Percentiles rank a stretch among this genome's conserved stretches.
These are phyloP conservation scores for Alternaria novae-zelandiae DNA, from an alignment of 2,329 filamentous ascomycete genomes.

Conservation along the genomic window DNA sequence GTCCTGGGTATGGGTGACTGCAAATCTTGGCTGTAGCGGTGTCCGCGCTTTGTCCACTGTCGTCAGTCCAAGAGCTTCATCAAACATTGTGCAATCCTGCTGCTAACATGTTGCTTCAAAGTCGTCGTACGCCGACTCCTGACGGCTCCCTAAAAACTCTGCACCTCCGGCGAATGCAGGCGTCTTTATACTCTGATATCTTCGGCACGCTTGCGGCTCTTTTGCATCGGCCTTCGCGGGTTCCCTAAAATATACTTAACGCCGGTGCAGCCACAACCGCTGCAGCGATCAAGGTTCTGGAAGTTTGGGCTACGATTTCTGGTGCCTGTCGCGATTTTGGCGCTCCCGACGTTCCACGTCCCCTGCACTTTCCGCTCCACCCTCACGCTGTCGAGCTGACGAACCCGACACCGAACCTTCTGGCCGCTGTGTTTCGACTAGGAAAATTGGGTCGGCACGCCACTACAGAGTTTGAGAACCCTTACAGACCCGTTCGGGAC, in stretches of 20 bases:
- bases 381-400: conserved; percentile 32
- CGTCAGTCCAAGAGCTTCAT: conserved; percentile 27
- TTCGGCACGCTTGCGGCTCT: conserved; percentile 19
- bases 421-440: conserved; percentile 33
- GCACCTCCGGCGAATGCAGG: conserved; percentile 16
- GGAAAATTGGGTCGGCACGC: conserved; percentile 32
- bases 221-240: conserved; percentile 17
- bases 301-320: conserved; percentile 18
- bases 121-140: conserved; percentile 2
- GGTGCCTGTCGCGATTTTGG: conserved; percentile 26
- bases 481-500: conserved; percentile 17
- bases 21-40: conserved; percentile 31
- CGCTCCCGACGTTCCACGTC: conserved; percentile 26
- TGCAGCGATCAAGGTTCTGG: conserved; percentile 21
- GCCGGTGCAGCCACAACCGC: conserved; percentile 38
- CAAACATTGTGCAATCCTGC: conserved; percentile 8
- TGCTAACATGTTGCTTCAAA: conserved; percentile 7
- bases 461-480: conserved; percentile 22
- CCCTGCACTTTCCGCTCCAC: conserved; percentile 32
- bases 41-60: conserved; percentile 24
- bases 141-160: conserved; percentile 10
- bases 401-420: conserved; percentile 39
- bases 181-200: conserved; percentile 8
- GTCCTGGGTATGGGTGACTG: conserved; percentile 25
- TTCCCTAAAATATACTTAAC: conserved; percentile 25